A percentile compares a stretch with the other conserved stretches of the same genome.
These are phyloP conservation scores for Scleroderma bovista DNA, from an alignment of 768 basidiomycete species.

Conservation along the genomic window DNA sequence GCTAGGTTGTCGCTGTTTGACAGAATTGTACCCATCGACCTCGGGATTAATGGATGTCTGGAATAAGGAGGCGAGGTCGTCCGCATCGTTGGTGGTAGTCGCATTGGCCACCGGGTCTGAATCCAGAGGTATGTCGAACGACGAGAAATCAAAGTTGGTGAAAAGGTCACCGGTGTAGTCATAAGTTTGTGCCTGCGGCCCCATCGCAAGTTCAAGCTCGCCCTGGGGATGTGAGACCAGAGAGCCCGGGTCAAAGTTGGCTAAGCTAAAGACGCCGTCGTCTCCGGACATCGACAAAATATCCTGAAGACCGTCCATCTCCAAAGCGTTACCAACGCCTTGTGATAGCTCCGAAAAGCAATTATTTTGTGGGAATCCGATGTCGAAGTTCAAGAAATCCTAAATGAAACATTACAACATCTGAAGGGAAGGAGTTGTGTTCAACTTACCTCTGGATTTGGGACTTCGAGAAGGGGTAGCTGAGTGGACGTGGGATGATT, in stretches of 20 bases:
- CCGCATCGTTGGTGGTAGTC: conserved; percentile 4
- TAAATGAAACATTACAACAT: not conserved
- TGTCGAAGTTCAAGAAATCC: conserved; percentile 9
- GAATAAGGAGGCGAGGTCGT: conserved; percentile 21
- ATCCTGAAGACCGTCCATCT: conserved; percentile 23
- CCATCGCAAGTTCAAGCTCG: conserved; percentile 32
- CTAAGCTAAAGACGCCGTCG: conserved; percentile 33
- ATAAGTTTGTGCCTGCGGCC: not conserved
- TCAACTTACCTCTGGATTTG: conserved; percentile 11
- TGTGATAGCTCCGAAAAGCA: conserved; percentile 4
- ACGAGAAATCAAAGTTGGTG: conserved; percentile 16
- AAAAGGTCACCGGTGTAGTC: conserved; percentile 16
- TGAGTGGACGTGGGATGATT: conserved; percentile 1
- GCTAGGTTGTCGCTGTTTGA: conserved; percentile 16
- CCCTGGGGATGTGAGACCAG: conserved; percentile 32
- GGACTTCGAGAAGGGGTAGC: not conserved
- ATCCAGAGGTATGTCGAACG: conserved; percentile 9
- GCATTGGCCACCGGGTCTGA: conserved; percentile 1
- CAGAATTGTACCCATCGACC: conserved; percentile 7
- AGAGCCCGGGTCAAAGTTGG: conserved; percentile 26
- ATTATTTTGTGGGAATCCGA: conserved; percentile 10
- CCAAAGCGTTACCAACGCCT: not conserved
- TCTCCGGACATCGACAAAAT: conserved; percentile 28
- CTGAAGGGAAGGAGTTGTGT: not conserved
- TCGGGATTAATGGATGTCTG: conserved; percentile 8